Evolutionary conservation across 345 rosid species (phyloP).

Genomic region (Draba incana): DNA sequence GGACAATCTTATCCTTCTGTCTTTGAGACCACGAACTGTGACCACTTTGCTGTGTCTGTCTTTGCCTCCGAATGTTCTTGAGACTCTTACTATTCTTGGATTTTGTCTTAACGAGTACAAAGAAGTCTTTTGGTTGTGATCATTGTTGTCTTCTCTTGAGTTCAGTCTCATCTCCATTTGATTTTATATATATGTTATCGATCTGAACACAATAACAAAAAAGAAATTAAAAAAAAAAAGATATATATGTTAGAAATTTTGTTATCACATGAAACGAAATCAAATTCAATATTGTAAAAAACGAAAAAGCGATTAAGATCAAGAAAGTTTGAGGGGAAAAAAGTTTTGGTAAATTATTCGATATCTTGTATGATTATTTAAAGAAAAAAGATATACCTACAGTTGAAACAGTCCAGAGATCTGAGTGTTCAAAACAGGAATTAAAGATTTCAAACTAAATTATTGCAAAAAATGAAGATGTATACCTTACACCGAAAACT

Average conservation of each 20-base stretch:
- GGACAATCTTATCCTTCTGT: constrained; percentile 84
- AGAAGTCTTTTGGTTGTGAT: constrained; percentile 7
- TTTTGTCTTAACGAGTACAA: constrained; percentile 50
- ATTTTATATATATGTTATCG: not conserved
- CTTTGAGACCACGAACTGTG: constrained; percentile 85
- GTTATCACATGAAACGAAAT: constrained; percentile 7
- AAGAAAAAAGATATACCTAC: not conserved
- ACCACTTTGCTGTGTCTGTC: constrained; percentile 95
- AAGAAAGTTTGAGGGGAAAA: not conserved
- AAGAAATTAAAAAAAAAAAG: no score
- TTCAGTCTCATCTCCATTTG: constrained; percentile 16
- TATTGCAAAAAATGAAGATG: not conserved
- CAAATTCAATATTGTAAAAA: not conserved
- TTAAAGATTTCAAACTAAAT: not conserved
- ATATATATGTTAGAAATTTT: no score
- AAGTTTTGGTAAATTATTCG: not conserved
- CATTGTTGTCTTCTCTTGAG: constrained; percentile 26
- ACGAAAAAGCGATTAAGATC: constrained; percentile 1
- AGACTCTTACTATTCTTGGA: constrained; percentile 87
- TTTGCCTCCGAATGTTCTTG: constrained; percentile 84
- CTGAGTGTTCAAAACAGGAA: constrained; percentile 2
- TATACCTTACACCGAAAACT: constrained; percentile 6
- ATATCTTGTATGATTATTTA: not conserved
- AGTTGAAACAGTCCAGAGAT: not conserved
- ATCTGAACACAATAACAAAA: constrained; percentile 3